Base-by-base conservation (phyloP, 2,329 filamentous ascomycete genomes). In the Fusarium equiseti region DNA sequence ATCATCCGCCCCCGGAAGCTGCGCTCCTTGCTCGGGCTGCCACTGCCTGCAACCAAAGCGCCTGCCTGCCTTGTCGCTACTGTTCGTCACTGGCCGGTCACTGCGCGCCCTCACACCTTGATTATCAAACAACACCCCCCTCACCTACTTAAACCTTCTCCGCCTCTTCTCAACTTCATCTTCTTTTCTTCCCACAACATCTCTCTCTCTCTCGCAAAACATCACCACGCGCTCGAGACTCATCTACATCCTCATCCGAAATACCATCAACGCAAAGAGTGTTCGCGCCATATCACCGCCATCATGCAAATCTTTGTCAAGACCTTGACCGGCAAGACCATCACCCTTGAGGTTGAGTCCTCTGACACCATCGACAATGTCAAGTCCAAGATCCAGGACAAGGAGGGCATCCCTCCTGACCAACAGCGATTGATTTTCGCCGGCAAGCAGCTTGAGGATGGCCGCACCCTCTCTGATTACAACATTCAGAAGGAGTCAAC, bases 271-370 rank as follows among this genome's bases (percentile, higher is more conserved):
- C 59, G 64, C 57, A 56, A 68, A 74, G 61, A 73, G 56, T 73
- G 70, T 76, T 63, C 40, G 73, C 62, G 38, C 68, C 71, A 63
- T 74, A 75, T 74, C 76, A 76, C 76, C 79, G 80, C 73, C 83
- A 90, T 75, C 83, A 97, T 97, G 95, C 95, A 97, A 89, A 97
- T 98, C 88, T 98, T 97, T 84, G 95, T 97, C 79, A 97, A 97
- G 91, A 97, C 94, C 77, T 89, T 97, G 78, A 97, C 95, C 83
- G 94, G 94, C 78, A 82, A 82, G 81, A 82, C 80, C 71, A 82
- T 82, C 75, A 82, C 81, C 61, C 79, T 82, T 43, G 86, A 97
- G 84, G 94, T 97, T 8, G 94, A 97, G 81, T 94, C 92, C 0
- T 93, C 90, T 4, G 95, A 97, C 78, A 97, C 95, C 52, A 97